Base-by-base conservation (phyloP, 2,329 filamentous ascomycete genomes). In the Daldinia sp. region DNA sequence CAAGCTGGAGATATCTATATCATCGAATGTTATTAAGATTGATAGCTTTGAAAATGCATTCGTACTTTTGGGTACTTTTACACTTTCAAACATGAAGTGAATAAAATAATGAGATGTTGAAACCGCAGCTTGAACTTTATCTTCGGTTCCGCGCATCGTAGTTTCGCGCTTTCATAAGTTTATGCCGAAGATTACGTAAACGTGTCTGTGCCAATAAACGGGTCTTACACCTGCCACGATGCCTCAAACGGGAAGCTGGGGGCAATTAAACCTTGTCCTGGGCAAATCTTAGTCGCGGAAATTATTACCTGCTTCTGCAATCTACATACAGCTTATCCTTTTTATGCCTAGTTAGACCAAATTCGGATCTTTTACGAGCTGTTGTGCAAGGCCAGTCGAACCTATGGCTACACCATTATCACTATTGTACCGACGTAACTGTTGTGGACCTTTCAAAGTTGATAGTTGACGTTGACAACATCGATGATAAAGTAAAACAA, bases 231-330 rank as follows among this genome's bases (percentile, higher is more conserved):
- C 42, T 26, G 42, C 44, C 55, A n/a, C 42, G 42, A 41, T 50
- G 50, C 48, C 66, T 55, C 7, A 26, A 65, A 68, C 35, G 54
- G 63, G 53, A 55, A 68, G 61, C 39, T 37, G 50, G 37, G 37
- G 41, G 23, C 20, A 33, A 39, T 39, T 33, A 37, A 48, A 57
- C 39, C 63, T 26, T 60, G 54, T 18, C 18, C 18, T 35, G n/a
- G 50, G 58, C 60, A 41, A 46, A 46, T 54, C 30, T 26, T 44
- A 20, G 60, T 28, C 13, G 46, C 57, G 60, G 42, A 58, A 60
- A 69, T 63, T 69, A 66, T 67, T 63, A 30, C 67, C 59, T 56
- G 30, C 55, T 60, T 50, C 10, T 50, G 50, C 23, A 28, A 28
- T 23, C 3, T 28, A 12, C 23, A 55, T 28, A 12, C 23, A 55